Evolutionary conservation across 1,139 yeast genomes (phyloP).

Genomic region (Geotrichum phurueaensis): DNA sequence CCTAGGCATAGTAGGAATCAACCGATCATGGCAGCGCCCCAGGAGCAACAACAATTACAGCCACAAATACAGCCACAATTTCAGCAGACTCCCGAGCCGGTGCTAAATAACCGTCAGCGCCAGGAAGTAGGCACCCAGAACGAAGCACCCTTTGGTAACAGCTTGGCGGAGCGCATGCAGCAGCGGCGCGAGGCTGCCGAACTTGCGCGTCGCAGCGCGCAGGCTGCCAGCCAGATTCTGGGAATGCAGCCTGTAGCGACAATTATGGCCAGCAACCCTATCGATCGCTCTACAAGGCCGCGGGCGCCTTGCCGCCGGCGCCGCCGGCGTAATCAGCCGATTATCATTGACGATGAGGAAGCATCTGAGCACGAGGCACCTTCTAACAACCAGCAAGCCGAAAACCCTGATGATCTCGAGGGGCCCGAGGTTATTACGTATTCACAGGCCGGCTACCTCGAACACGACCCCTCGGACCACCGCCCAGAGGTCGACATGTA

Average conservation of each 20-base stretch:
- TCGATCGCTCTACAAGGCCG: not conserved
- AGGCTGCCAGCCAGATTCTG: not conserved
- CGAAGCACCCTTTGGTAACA: not conserved
- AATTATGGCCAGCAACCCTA: not conserved
- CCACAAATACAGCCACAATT: not conserved
- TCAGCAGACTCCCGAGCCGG: not conserved
- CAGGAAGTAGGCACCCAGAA: conserved; percentile 5
- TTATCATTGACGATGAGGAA: conserved; percentile 4
- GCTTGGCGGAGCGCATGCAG: not conserved
- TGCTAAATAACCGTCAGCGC: conserved; percentile 2
- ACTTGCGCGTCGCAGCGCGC: not conserved
- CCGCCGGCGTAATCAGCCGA: not conserved
- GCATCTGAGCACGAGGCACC: not conserved
- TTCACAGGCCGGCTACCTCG: conserved; percentile 6
- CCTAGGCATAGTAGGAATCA: not conserved
- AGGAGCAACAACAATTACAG: not conserved
- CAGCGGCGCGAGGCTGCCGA: not conserved
- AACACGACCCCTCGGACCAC: conserved; percentile 7
- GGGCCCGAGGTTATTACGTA: conserved; percentile 10
- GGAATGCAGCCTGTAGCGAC: not conserved
- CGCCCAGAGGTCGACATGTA: conserved; percentile 13
- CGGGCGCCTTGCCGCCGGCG: not conserved
- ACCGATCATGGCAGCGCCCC: not conserved
- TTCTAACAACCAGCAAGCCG: not conserved
- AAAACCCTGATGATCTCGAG: not conserved